phyloP scores from a whole-genome alignment of 495 filamentous ascomycete genomes.

The Podospora bellae-mahoneyi region DNA sequence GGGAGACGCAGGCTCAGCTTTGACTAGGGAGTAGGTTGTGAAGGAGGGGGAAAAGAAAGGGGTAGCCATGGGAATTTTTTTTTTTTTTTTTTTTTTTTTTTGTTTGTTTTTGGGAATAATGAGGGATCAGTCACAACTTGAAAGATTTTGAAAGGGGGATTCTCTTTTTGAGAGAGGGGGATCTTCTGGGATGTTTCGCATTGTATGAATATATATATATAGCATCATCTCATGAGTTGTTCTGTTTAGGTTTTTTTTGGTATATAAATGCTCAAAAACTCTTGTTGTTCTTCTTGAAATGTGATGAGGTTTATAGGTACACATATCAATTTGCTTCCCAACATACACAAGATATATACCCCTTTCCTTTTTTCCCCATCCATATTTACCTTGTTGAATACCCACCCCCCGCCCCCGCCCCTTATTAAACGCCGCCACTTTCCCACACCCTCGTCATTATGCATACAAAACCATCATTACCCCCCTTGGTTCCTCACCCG shows the following conservation, averaged over 20 bases:
- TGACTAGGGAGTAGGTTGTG: slow-evolving; percentile 5
- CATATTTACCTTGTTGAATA: too few species aligned
- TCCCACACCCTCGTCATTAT: too few species aligned
- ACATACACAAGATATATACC: too few species aligned
- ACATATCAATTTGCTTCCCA: too few species aligned
- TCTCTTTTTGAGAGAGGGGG: background rate
- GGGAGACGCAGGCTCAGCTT: slow-evolving; percentile 23
- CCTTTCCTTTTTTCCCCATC: too few species aligned
- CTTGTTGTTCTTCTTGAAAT: background rate
- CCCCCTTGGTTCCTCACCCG: slow-evolving; percentile 14
- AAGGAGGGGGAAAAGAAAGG: background rate
- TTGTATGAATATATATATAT: background rate
- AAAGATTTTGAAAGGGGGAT: background rate
- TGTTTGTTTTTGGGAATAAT: background rate
- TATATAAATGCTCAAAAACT: background rate
- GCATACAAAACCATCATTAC: background rate
- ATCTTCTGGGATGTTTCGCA: background rate
- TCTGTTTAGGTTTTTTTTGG: background rate
- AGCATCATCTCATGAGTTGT: background rate
- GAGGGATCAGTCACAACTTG: background rate
- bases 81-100: too few species aligned
- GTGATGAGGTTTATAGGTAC: background rate
- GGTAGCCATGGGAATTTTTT: too few species aligned
- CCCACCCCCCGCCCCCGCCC: too few species aligned
- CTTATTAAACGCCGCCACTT: too few species aligned